Evolutionary conservation across 768 basidiomycete species (phyloP).

Genomic region (Rhodotorula babjevae): DNA sequence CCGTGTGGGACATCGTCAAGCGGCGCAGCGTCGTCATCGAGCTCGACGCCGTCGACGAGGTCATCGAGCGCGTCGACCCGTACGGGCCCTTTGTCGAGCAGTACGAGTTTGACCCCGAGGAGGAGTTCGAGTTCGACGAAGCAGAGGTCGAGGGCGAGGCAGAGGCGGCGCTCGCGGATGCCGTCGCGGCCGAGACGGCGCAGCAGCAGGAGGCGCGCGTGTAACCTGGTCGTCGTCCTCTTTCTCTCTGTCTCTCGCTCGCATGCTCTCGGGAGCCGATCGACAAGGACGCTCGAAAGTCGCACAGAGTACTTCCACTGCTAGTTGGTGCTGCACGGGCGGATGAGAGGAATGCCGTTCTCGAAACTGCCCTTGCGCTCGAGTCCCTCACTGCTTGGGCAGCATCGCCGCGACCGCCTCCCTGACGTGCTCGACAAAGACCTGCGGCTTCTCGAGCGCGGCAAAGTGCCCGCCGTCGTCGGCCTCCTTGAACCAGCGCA

Average conservation of each 20-base stretch:
- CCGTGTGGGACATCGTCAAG: slow-evolving; percentile 75
- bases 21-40: slow-evolving; percentile 80
- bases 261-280: no score
- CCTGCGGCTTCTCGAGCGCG: slow-evolving; percentile 22
- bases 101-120: slow-evolving; percentile 2
- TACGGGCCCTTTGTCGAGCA: slow-evolving; percentile 56
- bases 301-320: neutral
- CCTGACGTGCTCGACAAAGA: slow-evolving; percentile 18
- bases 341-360: neutral
- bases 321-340: no score
- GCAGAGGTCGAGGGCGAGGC: slow-evolving; percentile 3
- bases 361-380: neutral
- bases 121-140: slow-evolving; percentile 20
- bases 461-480: slow-evolving; percentile 34
- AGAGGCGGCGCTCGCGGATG: slow-evolving; percentile 3
- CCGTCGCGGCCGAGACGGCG: neutral
- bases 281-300: no score
- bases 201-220: neutral
- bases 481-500: slow-evolving; percentile 22
- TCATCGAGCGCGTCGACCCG: slow-evolving; percentile 46
- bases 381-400: neutral
- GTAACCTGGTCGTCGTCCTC: neutral
- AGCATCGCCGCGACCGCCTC: slow-evolving; percentile 14
- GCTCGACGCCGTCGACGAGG: slow-evolving; percentile 69
- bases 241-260: neutral